phyloP scores from a whole-genome alignment of 192 early-diverging fungal species.

The Coemansia sp. region DNA sequence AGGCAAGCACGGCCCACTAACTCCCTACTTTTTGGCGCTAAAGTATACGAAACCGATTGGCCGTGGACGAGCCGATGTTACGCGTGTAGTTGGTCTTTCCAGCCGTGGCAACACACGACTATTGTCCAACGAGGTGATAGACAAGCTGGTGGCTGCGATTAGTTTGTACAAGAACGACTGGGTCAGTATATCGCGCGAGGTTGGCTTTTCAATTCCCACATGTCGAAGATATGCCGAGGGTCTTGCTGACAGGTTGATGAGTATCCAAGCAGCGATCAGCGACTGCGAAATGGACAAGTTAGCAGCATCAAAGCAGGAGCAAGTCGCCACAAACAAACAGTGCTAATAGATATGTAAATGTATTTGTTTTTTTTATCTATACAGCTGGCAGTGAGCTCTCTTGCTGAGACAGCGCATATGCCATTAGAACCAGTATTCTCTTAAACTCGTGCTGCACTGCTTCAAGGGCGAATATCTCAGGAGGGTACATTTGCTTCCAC shows the following conservation, averaged over 20 bases:
- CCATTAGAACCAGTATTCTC: slow-evolving; percentile 36
- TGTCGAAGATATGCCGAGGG: slow-evolving; percentile 22
- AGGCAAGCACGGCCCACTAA: slow-evolving; percentile 9
- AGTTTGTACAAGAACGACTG: slow-evolving; percentile 35
- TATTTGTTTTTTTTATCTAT: slow-evolving; percentile 1
- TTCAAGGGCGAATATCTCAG: slow-evolving; percentile 13
- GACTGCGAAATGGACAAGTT: slow-evolving; percentile 25
- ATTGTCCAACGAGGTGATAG: slow-evolving; percentile 12
- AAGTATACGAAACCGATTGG: not conserved
- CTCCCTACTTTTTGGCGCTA: slow-evolving; percentile 30
- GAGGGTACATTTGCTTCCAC: slow-evolving; percentile 42
- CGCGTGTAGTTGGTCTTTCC: not conserved
- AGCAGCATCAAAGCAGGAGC: not conserved
- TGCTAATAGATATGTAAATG: not conserved
- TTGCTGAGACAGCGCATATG: slow-evolving; percentile 15
- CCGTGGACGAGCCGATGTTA: not conserved
- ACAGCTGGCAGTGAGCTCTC: not conserved
- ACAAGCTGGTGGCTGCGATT: slow-evolving; percentile 38
- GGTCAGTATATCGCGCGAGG: slow-evolving; percentile 37
- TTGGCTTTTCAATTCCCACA: slow-evolving; percentile 16
- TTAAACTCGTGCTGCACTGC: slow-evolving; percentile 33
- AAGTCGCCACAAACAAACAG: slow-evolving; percentile 1
- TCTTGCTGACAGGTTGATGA: slow-evolving; percentile 12
- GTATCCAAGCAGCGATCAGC: slow-evolving; percentile 11
- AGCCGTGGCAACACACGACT: not conserved